phyloP scores from a whole-genome alignment of 2,329 filamentous ascomycete species.

The Fusarium sarcochroum region DNA sequence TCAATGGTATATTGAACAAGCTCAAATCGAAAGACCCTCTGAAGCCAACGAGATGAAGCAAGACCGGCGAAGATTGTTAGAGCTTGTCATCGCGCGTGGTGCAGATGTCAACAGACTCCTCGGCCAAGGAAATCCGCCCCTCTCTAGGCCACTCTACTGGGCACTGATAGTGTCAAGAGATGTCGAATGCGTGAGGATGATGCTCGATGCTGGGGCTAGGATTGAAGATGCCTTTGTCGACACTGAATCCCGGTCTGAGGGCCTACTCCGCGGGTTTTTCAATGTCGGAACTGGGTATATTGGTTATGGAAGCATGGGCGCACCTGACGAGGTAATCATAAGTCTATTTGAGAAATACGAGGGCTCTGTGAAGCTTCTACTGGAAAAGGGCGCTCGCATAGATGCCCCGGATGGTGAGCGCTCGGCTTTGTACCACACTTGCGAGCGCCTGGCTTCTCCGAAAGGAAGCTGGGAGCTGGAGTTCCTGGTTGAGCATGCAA shows the following conservation, averaged over 20 bases:
- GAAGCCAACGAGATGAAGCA: neutral
- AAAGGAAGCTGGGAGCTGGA: neutral
- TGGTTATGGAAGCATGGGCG: neutral
- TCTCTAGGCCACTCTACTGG: neutral
- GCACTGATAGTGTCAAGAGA: neutral
- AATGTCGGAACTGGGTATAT: neutral
- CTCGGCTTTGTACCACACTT: slow-evolving; percentile 3
- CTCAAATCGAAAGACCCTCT: neutral
- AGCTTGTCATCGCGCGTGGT: slow-evolving; percentile 3
- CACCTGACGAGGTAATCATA: accelerated
- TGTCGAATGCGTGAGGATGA: slow-evolving; percentile 2
- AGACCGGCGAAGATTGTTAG: neutral
- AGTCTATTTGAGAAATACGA: neutral
- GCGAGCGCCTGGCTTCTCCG: neutral
- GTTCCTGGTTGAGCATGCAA: slow-evolving; percentile 16
- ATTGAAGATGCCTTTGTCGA: neutral
- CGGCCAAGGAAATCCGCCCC: neutral
- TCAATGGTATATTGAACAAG: neutral
- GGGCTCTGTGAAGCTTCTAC: neutral
- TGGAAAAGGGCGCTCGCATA: slow-evolving; percentile 3
- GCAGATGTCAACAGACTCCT: slow-evolving; percentile 10
- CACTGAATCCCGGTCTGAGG: neutral
- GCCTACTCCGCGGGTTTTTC: slow-evolving; percentile 2
- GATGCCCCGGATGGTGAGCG: neutral
- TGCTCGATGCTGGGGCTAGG: slow-evolving; percentile 15